Base-by-base conservation (phyloP, 805 yeast genomes). In the Hanseniaspora guilliermondii region DNA sequence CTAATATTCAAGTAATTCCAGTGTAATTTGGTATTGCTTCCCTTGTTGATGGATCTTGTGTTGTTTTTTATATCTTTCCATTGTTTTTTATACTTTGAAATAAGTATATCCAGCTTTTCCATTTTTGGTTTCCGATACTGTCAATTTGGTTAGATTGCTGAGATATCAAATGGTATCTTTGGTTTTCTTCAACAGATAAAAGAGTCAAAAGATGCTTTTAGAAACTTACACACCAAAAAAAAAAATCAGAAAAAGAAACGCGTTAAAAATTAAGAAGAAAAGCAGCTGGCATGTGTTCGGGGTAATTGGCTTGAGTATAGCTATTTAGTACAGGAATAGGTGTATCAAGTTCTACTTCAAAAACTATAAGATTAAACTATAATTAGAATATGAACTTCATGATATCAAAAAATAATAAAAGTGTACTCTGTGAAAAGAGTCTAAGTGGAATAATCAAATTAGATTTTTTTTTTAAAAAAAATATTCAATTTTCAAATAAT, bases 51-150 rank as follows among this genome's bases (percentile, higher is more conserved):
- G 19, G 46, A 30, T n/a, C 36, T 50, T 3, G 47, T 50, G 37
- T 50, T 50, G 19, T 52, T 52, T 22, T 52, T 52, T 17, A 45
- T 45, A 38, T 37, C 49, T 22, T 33, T 45, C 45, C 53, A 54
- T 27, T 42, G 44, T 11, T 45, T 49, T 16, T 49, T 38, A n/a
- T 54, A 53, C 12, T 53, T 37, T 4, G 52, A 53, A 17, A 58
- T 44, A 6, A 47, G 44, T 8, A 58, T 39, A 8, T 45, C 48
- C n/a, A 56, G 40, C 30, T 59, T 59, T 14, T 55, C 52, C 39
- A 58, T 53, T 12, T 22, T 41, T 11, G 14, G 3, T 30, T 12
- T 11, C 14, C 9, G 33, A 14, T n/a, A 30, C 2, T 30, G 6
- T 7, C 14, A 11, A 30, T 30, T 30, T 11, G 14, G 14, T 35